Percentiles rank a stretch among this genome's conserved stretches.
Evolutionary conservation across 768 basidiomycete species (phyloP).

Genomic region (Suillus clintonianus): DNA sequence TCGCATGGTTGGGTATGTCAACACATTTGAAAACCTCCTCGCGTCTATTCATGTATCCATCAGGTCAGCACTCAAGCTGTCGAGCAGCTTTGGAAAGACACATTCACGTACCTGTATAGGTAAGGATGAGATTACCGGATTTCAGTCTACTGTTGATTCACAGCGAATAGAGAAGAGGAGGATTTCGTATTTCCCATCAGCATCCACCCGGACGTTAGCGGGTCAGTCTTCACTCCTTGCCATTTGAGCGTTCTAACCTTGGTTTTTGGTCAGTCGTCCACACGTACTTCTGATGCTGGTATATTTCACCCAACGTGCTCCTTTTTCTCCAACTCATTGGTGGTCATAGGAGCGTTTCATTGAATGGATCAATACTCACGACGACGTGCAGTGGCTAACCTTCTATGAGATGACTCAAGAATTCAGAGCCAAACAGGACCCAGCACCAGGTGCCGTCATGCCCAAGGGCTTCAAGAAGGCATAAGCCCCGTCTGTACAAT

Average conservation of each 20-base stretch:
- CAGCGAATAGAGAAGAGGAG: constrained; percentile 50
- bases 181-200: constrained; percentile 74
- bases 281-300: constrained; percentile 78
- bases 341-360: constrained; percentile 62
- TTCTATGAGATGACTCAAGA: constrained; percentile 69
- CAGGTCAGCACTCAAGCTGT: constrained; percentile 67
- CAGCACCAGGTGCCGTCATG: constrained; percentile 54
- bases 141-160: neutral
- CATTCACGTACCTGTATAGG: constrained; percentile 69
- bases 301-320: constrained; percentile 13
- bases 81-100: constrained; percentile 77
- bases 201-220: constrained; percentile 78
- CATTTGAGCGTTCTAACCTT: neutral
- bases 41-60: neutral
- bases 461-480: constrained; percentile 41
- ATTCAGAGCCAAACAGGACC: constrained; percentile 54
- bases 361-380: constrained; percentile 72
- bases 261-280: constrained; percentile 44
- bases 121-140: constrained; percentile 15
- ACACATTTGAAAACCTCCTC: neutral
- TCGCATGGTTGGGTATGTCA: constrained; percentile 67
- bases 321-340: neutral
- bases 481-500: neutral
- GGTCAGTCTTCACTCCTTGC: constrained; percentile 37
- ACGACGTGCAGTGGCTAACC: constrained; percentile 69